A percentile compares a stretch with the other conserved stretches of the same genome.
Conservation (phyloP, 306 rosid species). For the Cucumis cinereus region DNA sequence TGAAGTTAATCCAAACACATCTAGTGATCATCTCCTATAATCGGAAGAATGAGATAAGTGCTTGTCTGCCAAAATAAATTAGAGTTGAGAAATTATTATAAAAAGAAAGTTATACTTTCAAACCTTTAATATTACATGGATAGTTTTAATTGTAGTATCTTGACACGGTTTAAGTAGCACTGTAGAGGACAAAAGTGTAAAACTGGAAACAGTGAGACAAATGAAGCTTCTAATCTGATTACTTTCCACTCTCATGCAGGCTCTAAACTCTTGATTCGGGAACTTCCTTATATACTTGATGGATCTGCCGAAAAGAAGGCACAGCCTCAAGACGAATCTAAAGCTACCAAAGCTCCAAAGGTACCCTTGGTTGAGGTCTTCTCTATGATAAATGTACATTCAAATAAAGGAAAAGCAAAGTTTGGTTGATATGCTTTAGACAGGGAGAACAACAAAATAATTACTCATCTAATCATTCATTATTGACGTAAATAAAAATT, state of each 20-base stretch:
- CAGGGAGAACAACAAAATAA: background rate
- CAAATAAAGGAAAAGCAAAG: background rate
- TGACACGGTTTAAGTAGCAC: background rate
- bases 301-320: constrained; percentile 69
- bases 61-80: background rate
- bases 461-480: background rate
- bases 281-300: constrained; percentile 81
- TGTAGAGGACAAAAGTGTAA: background rate
- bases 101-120: background rate
- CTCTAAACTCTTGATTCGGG: constrained; percentile 47
- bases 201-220: background rate
- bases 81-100: background rate
- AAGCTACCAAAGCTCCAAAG: constrained; percentile 82
- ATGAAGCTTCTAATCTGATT: background rate
- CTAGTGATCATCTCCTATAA: too few relatives aligned
- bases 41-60: too few relatives aligned
- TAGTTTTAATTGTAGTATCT: background rate
- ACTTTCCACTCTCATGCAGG: constrained; percentile 24
- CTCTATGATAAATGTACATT: background rate
- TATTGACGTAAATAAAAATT: background rate
- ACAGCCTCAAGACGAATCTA: constrained; percentile 57
- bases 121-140: background rate
- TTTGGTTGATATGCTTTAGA: background rate
- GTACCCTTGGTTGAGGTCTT: constrained; percentile 22
- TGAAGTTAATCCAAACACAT: too few relatives aligned